These are phyloP conservation scores for Boletus rex-veris DNA, from an alignment of 768 basidiomycete species.

Conservation along the genomic window DNA sequence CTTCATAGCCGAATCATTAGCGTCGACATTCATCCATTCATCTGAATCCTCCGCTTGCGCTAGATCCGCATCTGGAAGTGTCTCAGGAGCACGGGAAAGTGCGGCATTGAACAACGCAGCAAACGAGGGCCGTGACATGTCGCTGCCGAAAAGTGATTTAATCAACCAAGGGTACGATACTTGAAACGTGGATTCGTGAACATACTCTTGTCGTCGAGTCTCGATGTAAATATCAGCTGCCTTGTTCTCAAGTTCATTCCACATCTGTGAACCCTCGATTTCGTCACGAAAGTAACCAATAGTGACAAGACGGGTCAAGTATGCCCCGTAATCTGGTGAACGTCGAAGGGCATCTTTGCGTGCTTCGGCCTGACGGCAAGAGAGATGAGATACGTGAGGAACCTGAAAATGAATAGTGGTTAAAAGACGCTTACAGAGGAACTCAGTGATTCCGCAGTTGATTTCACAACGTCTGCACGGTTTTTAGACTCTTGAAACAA, in stretches of 20 bases:
- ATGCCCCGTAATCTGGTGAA: slow-evolving; percentile 65
- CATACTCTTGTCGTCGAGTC: slow-evolving; percentile 65
- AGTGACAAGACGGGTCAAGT: slow-evolving; percentile 60
- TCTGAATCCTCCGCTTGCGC: slow-evolving; percentile 63
- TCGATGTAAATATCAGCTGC: slow-evolving; percentile 67
- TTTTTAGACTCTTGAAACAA: slow-evolving; percentile 82
- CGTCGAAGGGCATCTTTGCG: slow-evolving; percentile 64
- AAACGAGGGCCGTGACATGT: slow-evolving; percentile 70
- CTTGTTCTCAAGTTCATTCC: slow-evolving; percentile 69
- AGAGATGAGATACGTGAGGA: not conserved
- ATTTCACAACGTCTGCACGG: slow-evolving; percentile 39
- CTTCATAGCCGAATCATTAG: slow-evolving; percentile 41
- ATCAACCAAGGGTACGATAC: slow-evolving; percentile 1
- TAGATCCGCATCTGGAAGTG: slow-evolving; percentile 13
- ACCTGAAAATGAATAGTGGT: not conserved
- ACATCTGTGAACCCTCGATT: slow-evolving; percentile 69
- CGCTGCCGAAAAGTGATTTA: slow-evolving; percentile 32
- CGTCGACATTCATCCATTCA: slow-evolving; percentile 82
- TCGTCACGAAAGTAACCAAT: slow-evolving; percentile 79
- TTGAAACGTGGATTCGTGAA: slow-evolving; percentile 6
- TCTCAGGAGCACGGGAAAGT: slow-evolving; percentile 41
- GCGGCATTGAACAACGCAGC: slow-evolving; percentile 67
- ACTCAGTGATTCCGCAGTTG: slow-evolving; percentile 34
- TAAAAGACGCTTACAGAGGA: slow-evolving; percentile 46
- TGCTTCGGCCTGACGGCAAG: slow-evolving; percentile 49